Conservation (phyloP, 164 flowering plant species). For the Malania oleifera region DNA sequence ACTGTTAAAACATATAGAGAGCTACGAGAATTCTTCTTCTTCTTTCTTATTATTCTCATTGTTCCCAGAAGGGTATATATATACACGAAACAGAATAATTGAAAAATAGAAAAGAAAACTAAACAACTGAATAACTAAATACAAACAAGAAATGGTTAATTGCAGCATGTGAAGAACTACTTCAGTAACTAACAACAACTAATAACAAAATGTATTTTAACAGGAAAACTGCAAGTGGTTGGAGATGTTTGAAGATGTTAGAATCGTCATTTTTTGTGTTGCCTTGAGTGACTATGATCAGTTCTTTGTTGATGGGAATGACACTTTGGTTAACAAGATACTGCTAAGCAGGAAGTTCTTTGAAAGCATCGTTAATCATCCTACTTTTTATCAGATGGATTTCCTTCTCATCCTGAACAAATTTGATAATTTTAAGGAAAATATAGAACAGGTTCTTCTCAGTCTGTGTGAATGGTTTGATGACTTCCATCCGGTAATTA, state of each 20-base stretch:
- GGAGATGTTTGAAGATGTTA: conserved; percentile 95
- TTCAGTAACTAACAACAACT: too few species aligned
- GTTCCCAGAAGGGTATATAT: too few species aligned
- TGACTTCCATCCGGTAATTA: conserved; percentile 74
- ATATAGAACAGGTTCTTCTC: conserved; percentile 58
- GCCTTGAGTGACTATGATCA: conserved; percentile 76
- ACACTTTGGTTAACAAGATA: conserved; percentile 67
- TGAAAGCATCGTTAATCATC: conserved; percentile 79
- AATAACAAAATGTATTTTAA: too few species aligned
- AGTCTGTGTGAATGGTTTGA: conserved; percentile 76
- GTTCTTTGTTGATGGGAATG: conserved; percentile 39
- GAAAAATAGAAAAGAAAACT: too few species aligned
- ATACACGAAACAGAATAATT: too few species aligned
- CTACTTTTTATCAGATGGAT: conserved; percentile 70
- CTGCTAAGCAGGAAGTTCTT: conserved; percentile 56
- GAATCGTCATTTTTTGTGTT: conserved; percentile 77
- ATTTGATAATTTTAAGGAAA: conserved; percentile 69
- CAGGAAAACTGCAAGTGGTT: conserved; percentile 95
- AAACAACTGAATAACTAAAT: too few species aligned
- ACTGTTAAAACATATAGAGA: too few species aligned
- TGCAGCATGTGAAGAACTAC: too few species aligned
- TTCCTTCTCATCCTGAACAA: conserved; percentile 84
- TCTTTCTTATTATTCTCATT: too few species aligned
- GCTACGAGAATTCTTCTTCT: too few species aligned
- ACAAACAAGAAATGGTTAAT: too few species aligned